Base-by-base conservation (phyloP, 768 basidiomycete species). In the Tulasnella sp. region DNA sequence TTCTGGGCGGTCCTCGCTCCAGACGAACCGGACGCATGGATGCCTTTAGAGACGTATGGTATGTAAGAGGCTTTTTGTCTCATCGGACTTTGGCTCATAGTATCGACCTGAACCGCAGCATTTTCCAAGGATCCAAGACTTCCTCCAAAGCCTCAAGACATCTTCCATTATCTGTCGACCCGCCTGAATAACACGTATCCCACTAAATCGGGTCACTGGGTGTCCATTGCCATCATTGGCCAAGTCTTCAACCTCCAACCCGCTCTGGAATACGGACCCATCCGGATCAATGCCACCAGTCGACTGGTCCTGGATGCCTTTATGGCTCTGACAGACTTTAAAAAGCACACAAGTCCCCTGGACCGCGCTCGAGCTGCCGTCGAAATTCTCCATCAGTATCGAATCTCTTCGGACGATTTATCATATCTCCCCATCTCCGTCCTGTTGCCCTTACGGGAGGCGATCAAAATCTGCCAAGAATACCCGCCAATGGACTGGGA, bases 1-100 rank as follows among this genome's bases (percentile, higher is more conserved):
- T 96, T 96, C 84, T 97, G 96, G 96, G 93, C 93, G 83, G 90
- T 96, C 18, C 86, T 95, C 60, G 91, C 91, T 83, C 94, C 95
- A 4, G 89, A 90, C 72, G 89, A 89, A 40, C 86, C 89, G 82
- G 86, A 87, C n/a, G 84, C 85, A 41, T 94, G 94, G 94, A 90
- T 91, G 1, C 87, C 89, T 1, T 86, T 89, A 22, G 85, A 48
- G 83, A 87, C 77, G 84, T 89, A 91, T 83, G 80, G 89, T 86
- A 14, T 50, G 58, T 18, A 41, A 28, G 76, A 76, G 44, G 50
- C 75, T 24, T 48, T 64, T 72, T 83, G 84, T 84, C 40, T 77
- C 81, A 80, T 18, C 58, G 24, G 16, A 76, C 11, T 31, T 46
- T 9, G 40, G 28, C 46, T 28, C 48, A 34, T 16, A 28, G 37